These are phyloP conservation scores for Rhodotorula sp. DNA, from an alignment of 1,284 basidiomycete genomes.

Conservation along the genomic window DNA sequence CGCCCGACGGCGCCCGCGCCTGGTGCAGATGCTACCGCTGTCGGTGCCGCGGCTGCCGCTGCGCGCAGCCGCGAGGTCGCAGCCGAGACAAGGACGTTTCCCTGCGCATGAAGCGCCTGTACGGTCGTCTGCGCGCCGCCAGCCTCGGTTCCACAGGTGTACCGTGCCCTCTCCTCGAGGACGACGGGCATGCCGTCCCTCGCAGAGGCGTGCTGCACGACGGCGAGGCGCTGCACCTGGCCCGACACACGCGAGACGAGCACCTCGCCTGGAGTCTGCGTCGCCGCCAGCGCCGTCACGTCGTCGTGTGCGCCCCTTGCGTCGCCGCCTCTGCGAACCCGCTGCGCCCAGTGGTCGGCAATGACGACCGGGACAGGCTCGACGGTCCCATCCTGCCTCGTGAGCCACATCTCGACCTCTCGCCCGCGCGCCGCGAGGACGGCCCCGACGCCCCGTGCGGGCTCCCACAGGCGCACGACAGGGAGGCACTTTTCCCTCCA, in stretches of 20 bases:
- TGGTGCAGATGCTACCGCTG: too few species aligned
- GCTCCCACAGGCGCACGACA: conserved; percentile 7
- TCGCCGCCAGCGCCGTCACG: conserved; percentile 16
- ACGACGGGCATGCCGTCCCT: neutral
- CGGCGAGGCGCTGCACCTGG: conserved; percentile 5
- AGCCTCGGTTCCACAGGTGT: neutral
- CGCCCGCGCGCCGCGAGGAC: conserved; percentile 13
- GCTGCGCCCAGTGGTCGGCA: neutral
- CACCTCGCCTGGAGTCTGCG: neutral
- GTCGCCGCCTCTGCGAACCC: neutral
- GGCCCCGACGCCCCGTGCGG: neutral
- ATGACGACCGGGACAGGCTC: neutral
- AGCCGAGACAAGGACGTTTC: conserved; percentile 12
- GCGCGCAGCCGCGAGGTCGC: conserved; percentile 3
- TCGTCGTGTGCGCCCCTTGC: conserved; percentile 2
- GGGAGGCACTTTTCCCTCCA: conserved; percentile 12
- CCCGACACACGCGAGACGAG: conserved; percentile 20
- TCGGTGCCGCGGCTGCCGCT: neutral
- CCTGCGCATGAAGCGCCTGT: conserved; percentile 17
- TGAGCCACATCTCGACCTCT: conserved; percentile 13
- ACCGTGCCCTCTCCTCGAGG: conserved; percentile 12
- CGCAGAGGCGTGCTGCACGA: neutral
- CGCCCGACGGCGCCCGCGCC: too few species aligned
- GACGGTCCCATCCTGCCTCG: neutral
- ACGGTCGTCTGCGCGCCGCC: neutral